A percentile compares a stretch with the other conserved stretches of the same genome.
Evolutionary conservation across 2,329 filamentous ascomycete genomes (phyloP).

Genomic region (Monilinia fructigena): DNA sequence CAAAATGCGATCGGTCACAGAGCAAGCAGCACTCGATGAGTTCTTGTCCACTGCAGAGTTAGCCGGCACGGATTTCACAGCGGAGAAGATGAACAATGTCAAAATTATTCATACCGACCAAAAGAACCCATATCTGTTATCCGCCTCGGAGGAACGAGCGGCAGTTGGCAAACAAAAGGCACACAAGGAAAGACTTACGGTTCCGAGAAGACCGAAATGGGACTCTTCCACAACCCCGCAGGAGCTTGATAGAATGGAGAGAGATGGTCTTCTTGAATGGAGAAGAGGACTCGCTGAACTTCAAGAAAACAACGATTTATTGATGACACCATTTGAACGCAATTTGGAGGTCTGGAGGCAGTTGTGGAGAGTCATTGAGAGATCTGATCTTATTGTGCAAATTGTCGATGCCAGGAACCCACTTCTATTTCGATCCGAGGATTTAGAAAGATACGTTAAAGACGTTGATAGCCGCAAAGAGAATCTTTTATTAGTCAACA

Average conservation of each 20-base stretch:
- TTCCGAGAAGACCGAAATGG: slow-evolving; percentile 88
- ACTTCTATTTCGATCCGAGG: slow-evolving; percentile 88
- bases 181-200: slow-evolving; percentile 77
- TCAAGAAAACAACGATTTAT: slow-evolving; percentile 87
- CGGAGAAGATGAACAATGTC: slow-evolving; percentile 98
- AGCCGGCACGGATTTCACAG: slow-evolving; percentile 97
- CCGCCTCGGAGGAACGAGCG: slow-evolving; percentile 76
- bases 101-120: slow-evolving; percentile 98
- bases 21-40: slow-evolving; percentile 94
- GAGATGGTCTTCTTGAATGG: slow-evolving; percentile 82
- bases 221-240: slow-evolving; percentile 79
- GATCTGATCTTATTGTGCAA: slow-evolving; percentile 92
- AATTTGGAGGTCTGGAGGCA: slow-evolving; percentile 98
- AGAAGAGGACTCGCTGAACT: slow-evolving; percentile 85
- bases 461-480: slow-evolving; percentile 84
- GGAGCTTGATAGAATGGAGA: slow-evolving; percentile 76
- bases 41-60: slow-evolving; percentile 94
- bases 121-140: slow-evolving; percentile 90
- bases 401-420: slow-evolving; percentile 98
- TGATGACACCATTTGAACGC: slow-evolving; percentile 97
- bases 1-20: slow-evolving; percentile 98
- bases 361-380: slow-evolving; percentile 95
- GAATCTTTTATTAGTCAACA: slow-evolving; percentile 93
- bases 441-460: slow-evolving; percentile 91
- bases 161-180: slow-evolving; percentile 78